Base-by-base conservation (phyloP, 768 basidiomycete genomes). In the Phlebiopsis flavidoalba region DNA sequence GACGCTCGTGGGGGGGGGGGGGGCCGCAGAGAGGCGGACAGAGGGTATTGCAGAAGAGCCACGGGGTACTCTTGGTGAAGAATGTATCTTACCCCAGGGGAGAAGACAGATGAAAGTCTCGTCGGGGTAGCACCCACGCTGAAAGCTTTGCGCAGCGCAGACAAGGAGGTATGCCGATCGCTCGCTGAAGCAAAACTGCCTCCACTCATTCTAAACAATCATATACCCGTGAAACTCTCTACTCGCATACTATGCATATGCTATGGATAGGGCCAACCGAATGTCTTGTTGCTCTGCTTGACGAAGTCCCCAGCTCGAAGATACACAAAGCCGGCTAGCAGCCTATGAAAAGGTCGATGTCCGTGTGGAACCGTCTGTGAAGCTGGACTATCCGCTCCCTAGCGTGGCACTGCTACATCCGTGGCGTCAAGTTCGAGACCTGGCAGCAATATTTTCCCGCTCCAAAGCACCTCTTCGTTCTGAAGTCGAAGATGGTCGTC, bases 191-290 rank as follows among this genome's bases (percentile, higher is more conserved):
- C 26, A 31, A 31, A 31, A n/a, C 6, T 10, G 40, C 17, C 37
- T 40, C 10, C 40, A 43, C 40, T 43, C 40, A 12, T 43, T 17
- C n/a, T 17, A 8, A 10, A 12, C 40, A 43, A 43, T 43, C 3
- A 43, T 12, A 2, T 65, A 94, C 85, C 86, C 11, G 76, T 90
- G 15, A 76, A 81, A 63, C 78, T 91, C n/a, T 60, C 80, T 83
- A 0, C 75, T 91, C 53, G 91, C 91, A 1, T 93, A 92, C 72
- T 89, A 89, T 67, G 85, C 87, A 3, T 93, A 91, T 71, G 91
- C 93, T 0, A 72, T 93, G 7, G 84, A 86, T 26, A 77, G 81
- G n/a, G 24, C 86, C 86, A 17, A 71, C 77, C 2, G 81, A 84
- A 59, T 93, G 90, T 60, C 26, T 31, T 31, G 74, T 95, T 14